A percentile compares a stretch with the other conserved stretches of the same genome.
Conservation (phyloP, 768 basidiomycete genomes). For the Suillus americanus region DNA sequence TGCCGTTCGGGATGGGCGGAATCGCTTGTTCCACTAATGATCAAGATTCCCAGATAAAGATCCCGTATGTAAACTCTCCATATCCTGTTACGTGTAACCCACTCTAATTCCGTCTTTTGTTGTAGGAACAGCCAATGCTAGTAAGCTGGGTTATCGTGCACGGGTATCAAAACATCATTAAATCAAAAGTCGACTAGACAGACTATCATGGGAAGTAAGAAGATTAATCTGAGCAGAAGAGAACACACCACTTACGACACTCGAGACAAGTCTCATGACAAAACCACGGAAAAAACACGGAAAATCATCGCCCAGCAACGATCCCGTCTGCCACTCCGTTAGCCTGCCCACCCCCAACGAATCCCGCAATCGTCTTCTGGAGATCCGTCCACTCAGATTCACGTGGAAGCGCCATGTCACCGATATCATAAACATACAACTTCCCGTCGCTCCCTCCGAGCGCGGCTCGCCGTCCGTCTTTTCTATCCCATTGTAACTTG, state of each 20-base stretch:
- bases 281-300: background rate
- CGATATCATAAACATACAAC: conserved; percentile 93
- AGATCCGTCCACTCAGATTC: conserved; percentile 94
- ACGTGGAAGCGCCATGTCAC: conserved; percentile 83
- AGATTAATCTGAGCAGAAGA: background rate
- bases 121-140: too few species aligned
- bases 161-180: background rate
- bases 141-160: too few species aligned
- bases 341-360: conserved; percentile 49
- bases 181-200: too few species aligned
- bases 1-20: conserved; percentile 5
- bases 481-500: conserved; percentile 93
- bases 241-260: background rate
- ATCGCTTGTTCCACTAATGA: background rate
- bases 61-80: background rate
- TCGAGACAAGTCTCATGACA: background rate
- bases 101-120: conserved; percentile 13
- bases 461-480: conserved; percentile 88
- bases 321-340: conserved; percentile 36
- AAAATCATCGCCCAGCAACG: conserved; percentile 31
- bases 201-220: too few species aligned
- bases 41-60: background rate
- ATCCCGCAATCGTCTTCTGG: conserved; percentile 80
- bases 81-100: conserved; percentile 6
- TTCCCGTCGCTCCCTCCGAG: conserved; percentile 91